These are phyloP conservation scores for Tephrocybe rancida DNA, from an alignment of 768 basidiomycete species.

Conservation along the genomic window DNA sequence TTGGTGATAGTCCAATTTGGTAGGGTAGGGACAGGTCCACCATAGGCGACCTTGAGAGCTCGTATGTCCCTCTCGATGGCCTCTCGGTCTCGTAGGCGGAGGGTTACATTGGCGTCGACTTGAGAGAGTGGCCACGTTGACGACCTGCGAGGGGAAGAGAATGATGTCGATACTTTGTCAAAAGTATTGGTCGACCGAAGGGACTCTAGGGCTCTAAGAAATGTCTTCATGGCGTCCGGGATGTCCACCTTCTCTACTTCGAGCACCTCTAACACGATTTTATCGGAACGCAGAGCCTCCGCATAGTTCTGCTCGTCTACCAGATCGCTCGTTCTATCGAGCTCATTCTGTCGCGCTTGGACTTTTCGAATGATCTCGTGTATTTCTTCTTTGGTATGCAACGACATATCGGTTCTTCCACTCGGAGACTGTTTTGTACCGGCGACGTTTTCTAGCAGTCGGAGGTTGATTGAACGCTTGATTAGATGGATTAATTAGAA, in stretches of 20 bases:
- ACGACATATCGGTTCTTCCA: neutral
- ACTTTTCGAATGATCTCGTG: constrained; percentile 13
- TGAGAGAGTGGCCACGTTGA: constrained; percentile 15
- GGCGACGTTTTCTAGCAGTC: constrained; percentile 1
- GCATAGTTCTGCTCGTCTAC: constrained; percentile 40
- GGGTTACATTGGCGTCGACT: neutral
- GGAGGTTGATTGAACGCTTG: constrained; percentile 1
- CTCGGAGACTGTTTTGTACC: neutral
- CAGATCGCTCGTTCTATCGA: constrained; percentile 40
- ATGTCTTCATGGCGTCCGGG: constrained; percentile 57
- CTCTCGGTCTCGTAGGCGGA: constrained; percentile 3
- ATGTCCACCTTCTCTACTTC: constrained; percentile 45
- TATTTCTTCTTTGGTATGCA: constrained; percentile 11
- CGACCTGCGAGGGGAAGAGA: constrained; percentile 2
- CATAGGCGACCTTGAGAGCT: constrained; percentile 2
- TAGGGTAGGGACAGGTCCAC: constrained; percentile 29
- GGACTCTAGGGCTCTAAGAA: constrained; percentile 48
- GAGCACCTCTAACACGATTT: constrained; percentile 44
- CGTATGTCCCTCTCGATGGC: constrained; percentile 9
- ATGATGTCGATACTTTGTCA: constrained; percentile 5
- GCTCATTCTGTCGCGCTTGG: constrained; percentile 35
- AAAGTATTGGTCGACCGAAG: constrained; percentile 8
- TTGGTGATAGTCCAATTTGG: constrained; percentile 80
- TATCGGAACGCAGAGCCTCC: constrained; percentile 38
- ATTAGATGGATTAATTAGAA: neutral